A percentile compares a stretch with the other conserved stretches of the same genome.
Conservation (phyloP, 2,329 filamentous ascomycete genomes). For the Aspergillus quadricinctus region DNA sequence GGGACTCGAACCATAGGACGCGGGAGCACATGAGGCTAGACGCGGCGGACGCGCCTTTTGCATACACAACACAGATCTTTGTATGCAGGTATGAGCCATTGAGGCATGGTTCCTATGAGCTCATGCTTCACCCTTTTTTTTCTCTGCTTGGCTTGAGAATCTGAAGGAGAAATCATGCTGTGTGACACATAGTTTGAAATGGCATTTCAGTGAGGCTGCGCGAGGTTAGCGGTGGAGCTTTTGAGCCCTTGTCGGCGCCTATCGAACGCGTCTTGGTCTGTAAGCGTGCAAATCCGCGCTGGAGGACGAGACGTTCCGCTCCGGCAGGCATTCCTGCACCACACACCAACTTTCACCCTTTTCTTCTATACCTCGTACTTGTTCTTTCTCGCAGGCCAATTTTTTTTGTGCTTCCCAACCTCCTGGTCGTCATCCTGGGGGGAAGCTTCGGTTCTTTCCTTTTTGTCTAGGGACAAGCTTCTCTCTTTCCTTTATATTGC, state of each 20-base stretch:
- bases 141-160: not conserved
- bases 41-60: constrained; percentile 17
- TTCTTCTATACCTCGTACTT: constrained; percentile 18
- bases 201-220: constrained; percentile 15
- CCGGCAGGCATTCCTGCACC: constrained; percentile 31
- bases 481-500: constrained; percentile 10
- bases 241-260: constrained; percentile 29
- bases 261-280: constrained; percentile 38
- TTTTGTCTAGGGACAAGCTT: constrained; percentile 14
- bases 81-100: not conserved
- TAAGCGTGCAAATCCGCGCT: constrained; percentile 40
- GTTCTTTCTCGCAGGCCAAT: constrained; percentile 20
- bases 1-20: constrained; percentile 17
- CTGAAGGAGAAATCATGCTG: constrained; percentile 7
- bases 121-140: not conserved
- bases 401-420: constrained; percentile 20
- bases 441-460: constrained; percentile 15
- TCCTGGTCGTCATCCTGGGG: constrained; percentile 15
- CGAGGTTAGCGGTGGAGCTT: constrained; percentile 25
- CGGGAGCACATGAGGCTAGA: constrained; percentile 14
- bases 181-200: constrained; percentile 12
- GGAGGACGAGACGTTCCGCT: constrained; percentile 31
- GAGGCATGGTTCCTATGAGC: not conserved
- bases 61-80: not conserved
- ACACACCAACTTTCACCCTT: constrained; percentile 24